A percentile compares a stretch with the other conserved stretches of the same genome.
Evolutionary conservation across 2,329 filamentous ascomycete species (phyloP).

Genomic region (Pestalotiopsis sp.): DNA sequence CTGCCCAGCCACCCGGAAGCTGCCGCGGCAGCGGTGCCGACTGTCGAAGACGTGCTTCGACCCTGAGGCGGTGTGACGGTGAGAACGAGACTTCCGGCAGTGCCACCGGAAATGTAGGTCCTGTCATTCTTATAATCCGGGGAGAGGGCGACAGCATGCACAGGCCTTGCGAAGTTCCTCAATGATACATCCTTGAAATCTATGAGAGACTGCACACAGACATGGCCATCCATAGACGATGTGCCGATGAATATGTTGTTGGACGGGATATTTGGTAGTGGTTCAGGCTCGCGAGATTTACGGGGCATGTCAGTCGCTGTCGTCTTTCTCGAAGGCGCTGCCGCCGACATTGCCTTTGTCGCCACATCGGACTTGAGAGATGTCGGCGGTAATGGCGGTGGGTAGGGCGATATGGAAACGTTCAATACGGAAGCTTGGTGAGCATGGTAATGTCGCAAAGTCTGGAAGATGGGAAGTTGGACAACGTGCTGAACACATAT

Average conservation of each 20-base stretch:
- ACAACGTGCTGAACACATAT: slow-evolving; percentile 72
- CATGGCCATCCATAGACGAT: slow-evolving; percentile 92
- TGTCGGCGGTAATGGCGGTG: slow-evolving; percentile 62
- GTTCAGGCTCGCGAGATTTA: slow-evolving; percentile 51
- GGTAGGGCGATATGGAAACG: slow-evolving; percentile 87
- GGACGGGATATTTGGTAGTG: slow-evolving; percentile 74
- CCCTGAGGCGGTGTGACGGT: slow-evolving; percentile 82
- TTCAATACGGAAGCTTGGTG: slow-evolving; percentile 90
- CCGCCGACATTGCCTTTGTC: slow-evolving; percentile 36
- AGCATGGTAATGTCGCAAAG: slow-evolving; percentile 85
- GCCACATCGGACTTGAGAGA: slow-evolving; percentile 44
- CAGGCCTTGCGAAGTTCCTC: slow-evolving; percentile 89
- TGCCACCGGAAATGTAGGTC: slow-evolving; percentile 87
- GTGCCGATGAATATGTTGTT: slow-evolving; percentile 94
- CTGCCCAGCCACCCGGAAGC: slow-evolving; percentile 91
- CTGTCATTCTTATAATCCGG: slow-evolving; percentile 91
- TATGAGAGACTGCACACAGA: slow-evolving; percentile 85
- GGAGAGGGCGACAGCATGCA: slow-evolving; percentile 91
- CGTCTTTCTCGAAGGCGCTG: slow-evolving; percentile 43
- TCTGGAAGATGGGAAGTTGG: slow-evolving; percentile 79
- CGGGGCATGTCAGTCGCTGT: slow-evolving; percentile 52
- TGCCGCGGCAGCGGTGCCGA: slow-evolving; percentile 77
- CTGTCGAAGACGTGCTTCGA: slow-evolving; percentile 85
- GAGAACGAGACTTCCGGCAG: slow-evolving; percentile 84
- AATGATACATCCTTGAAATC: slow-evolving; percentile 89